Evolutionary conservation across 1,284 basidiomycete genomes (phyloP), one percentile per base, ranked within the genome.

Genomic region (Ceratobasidium theobromae): DNA sequence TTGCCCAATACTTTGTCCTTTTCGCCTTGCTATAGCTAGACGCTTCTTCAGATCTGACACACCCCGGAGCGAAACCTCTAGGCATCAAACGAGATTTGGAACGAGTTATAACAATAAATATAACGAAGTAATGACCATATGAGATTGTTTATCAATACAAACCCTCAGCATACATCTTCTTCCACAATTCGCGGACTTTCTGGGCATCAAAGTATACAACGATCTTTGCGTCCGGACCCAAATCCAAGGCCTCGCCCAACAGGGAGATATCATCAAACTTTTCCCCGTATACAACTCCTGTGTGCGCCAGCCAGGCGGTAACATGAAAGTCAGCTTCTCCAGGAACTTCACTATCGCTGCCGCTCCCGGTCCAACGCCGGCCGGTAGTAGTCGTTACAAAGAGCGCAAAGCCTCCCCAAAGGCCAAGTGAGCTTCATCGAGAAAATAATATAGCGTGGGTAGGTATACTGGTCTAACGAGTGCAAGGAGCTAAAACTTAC

Each of bases 121-220:
- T 35, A 33, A 30, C 18, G 21, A 8, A 18, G 4, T 35, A 18
- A 2, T 35, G 23, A 21, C 8, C 11, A 18, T 3, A 3, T 18
- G 25, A 16, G 21, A 21, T 8, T 6, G 3, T 16, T 51, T 11
- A 51, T 74, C 69, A 84, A 75, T 84, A 82, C 57, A 84, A 75
- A 12, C 79, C 79, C 25, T 76, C 72, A 8, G 74, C 78, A 70
- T 86, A 88, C 66, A 89, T 80, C 71, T 81, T 83, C 76, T 85
- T 82, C 85, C 88, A 93, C 74, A 88, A 89, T 11, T 78, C 76
- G 68, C 89, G 76, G 71, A 81, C 80, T 70, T 80, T 80, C 76
- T 90, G 79, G 12, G 79, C 79, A 70, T 86, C 84, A 80, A 78
- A 82, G 71, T 83, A 83, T 32, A 72, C 71, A 4, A 70, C 76